Evolutionary conservation across 169 alveolate species (phyloP), one percentile per base, ranked within the genome.

Genomic region (Cryptosporidium bovis): DNA sequence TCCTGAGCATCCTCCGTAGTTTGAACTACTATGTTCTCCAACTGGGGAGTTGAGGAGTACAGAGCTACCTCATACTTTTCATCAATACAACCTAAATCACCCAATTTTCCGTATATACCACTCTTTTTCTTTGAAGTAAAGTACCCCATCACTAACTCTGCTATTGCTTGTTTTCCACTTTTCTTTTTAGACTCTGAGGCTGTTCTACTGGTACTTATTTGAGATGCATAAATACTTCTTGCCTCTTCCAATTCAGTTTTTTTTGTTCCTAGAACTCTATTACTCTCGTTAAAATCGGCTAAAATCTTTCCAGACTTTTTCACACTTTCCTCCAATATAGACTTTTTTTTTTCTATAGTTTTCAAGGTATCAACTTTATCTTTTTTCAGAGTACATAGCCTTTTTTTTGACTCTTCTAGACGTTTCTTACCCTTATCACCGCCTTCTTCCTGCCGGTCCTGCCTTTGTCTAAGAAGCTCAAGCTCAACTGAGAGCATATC

Each of bases 91-190:
- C 97, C 98, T 65, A 97, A 92, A 90, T 97, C 99, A 0, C 98
- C 98, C n/a, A 97, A 90, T 48, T 97, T 83, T 0, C 99, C 99
- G 71, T 91, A 91, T 18, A 97, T 91, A 33, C 98, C 96, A 64
- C 82, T 90, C 56, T 77, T 77, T 44, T 77, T 77, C 7, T 10
- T 10, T n/a, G 12, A 40, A 8, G 84, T 20, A 48, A 77, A 77
- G 31, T 77, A 27, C 15, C 51, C 46, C 50, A 33, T 77, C 1
- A 77, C 64, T 24, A 53, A 29, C 34, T 77, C 87, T 10, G 87
- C 29, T n/a, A 77, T 13, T 18, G 71, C 18, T 2, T 29, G 48
- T 36, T 77, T 77, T 36, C 65, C 31, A 1, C 34, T 46, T 16
- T 33, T 65, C 12, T 24, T 44, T 51, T 83, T 82, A 6, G 82